Evolutionary conservation across 2,329 filamentous ascomycete species (phyloP), one percentile per base, ranked within the genome.

Genomic region (Incumbomyces lentus): DNA sequence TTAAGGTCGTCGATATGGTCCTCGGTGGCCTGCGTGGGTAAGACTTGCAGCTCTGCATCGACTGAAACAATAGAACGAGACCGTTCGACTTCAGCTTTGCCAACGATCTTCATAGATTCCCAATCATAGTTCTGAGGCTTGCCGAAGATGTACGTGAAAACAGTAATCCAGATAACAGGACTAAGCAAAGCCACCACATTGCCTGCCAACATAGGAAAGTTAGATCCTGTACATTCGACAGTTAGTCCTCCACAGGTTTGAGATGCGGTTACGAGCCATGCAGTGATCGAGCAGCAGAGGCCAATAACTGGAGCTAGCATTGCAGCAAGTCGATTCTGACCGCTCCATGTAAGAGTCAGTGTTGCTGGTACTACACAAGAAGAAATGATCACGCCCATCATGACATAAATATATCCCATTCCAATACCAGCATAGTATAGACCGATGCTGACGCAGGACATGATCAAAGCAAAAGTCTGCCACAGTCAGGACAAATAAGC

Each of bases 311-410:
- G 84, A 0, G 80, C 79, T 14, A 82, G 69, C 1, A 79, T 78
- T 0, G 84, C 85, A 1, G 85, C 84, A 62, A 78, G 78, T 70
- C 78, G 80, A 59, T 86, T 87, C 62, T 93, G 87, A 2, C 82
- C 79, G 41, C 76, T 77, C 86, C 87, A 95, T 49, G 88, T 72
- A 0, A 95, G 74, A 0, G 86, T 85, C 52, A 94, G 68, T 0
- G 86, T 82, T 0, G 86, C 85, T 0, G 89, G 88, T 12, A 95
- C 74, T 3, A 94, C 87, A 2, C 86, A 87, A 0, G 84, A 79
- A 0, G 82, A 87, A 59, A 95, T 92, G 58, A 95, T 86, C 42
- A 88, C 84, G 6, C 88, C 89, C 88, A 95, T 95, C 60, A 94
- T 77, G 1, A 94, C 70, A 60, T 93, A 93, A 2, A 93, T 72